Conservation (phyloP, 768 basidiomycete species). For the Serendipita sp. region DNA sequence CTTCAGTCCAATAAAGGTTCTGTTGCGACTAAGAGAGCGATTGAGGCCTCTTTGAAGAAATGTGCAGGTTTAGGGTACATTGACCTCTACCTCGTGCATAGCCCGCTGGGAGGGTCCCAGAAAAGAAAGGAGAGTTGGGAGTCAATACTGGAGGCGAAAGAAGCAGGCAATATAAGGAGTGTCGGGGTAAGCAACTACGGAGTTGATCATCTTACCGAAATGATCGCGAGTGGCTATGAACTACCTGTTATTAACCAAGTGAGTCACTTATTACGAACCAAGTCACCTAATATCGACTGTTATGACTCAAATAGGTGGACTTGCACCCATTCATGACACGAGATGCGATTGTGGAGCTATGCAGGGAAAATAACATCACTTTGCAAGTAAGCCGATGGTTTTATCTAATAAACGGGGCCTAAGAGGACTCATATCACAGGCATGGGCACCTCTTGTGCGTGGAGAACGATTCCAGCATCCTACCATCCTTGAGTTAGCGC, state of each 20-base stretch:
- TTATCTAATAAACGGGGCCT: neutral
- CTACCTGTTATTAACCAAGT: constrained; percentile 51
- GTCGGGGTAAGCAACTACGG: constrained; percentile 54
- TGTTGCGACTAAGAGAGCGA: constrained; percentile 30
- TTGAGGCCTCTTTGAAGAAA: constrained; percentile 35
- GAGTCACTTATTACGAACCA: constrained; percentile 14
- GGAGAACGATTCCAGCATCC: constrained; percentile 49
- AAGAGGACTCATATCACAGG: constrained; percentile 22
- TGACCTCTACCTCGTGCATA: constrained; percentile 58
- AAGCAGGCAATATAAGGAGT: constrained; percentile 39
- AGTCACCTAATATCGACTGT: constrained; percentile 27
- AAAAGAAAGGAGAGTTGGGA: constrained; percentile 47
- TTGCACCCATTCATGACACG: constrained; percentile 59
- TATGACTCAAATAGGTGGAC: constrained; percentile 18
- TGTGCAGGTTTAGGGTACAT: constrained; percentile 39
- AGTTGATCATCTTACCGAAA: constrained; percentile 41
- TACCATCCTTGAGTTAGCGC: constrained; percentile 28
- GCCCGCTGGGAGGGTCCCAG: constrained; percentile 43
- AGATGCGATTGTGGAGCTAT: constrained; percentile 42
- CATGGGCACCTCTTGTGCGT: constrained; percentile 59
- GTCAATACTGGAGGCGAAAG: constrained; percentile 47
- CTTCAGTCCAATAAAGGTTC: constrained; percentile 42
- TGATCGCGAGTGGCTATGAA: constrained; percentile 29
- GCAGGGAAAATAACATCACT: constrained; percentile 37
- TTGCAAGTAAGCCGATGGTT: constrained; percentile 34